Evolutionary conservation across 2,329 filamentous ascomycete genomes (phyloP), one percentile per base, ranked within the genome.

Genomic region (Didymella arachidicola): DNA sequence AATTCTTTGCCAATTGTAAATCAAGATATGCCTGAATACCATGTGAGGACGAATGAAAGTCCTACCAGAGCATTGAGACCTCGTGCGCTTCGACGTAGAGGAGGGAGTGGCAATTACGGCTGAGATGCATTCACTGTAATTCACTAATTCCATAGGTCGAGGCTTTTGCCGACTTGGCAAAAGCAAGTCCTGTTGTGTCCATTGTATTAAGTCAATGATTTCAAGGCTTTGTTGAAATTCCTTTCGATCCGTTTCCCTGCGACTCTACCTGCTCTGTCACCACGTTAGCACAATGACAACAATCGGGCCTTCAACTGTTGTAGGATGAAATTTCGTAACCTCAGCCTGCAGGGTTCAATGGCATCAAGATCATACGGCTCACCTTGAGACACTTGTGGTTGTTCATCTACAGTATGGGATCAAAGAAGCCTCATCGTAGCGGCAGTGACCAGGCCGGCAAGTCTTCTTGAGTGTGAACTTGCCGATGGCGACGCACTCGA

Each of bases 401-500:
- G 36, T 27, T 45, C 30, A 41, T 3, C 4, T 10, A 18, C 32
- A 51, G 30, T 46, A 46, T 12, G 34, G 47, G 10, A 45, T 27
- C 7, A 46, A 16, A 18, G 32, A 45, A 18, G 41, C 26, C 7
- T 27, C 16, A 18, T 41, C 16, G 32, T 41, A 42, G 7, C 5
- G 6, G n/a, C 41, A 57, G 18, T 19, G 2, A 6, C 27, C 10
- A 10, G 34, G n/a, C 26, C 39, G 27, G 27, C 41, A 51, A 19
- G 26, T 19, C 4, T 19, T n/a, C 16, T 42, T 25, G 4, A 27
- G 30, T 6, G 4, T 8, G 4, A 56, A 38, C 26, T 7, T 34
- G 3, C 45, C 16, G 14, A 51, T 38, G 32, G 16, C 19, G 7
- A n/a, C 32, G 27, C 53, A 57, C 18, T 42, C 19, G 14, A 57